These are phyloP conservation scores for Umbelopsis sp. DNA, from an alignment of 192 early-diverging fungal genomes.

Conservation along the genomic window DNA sequence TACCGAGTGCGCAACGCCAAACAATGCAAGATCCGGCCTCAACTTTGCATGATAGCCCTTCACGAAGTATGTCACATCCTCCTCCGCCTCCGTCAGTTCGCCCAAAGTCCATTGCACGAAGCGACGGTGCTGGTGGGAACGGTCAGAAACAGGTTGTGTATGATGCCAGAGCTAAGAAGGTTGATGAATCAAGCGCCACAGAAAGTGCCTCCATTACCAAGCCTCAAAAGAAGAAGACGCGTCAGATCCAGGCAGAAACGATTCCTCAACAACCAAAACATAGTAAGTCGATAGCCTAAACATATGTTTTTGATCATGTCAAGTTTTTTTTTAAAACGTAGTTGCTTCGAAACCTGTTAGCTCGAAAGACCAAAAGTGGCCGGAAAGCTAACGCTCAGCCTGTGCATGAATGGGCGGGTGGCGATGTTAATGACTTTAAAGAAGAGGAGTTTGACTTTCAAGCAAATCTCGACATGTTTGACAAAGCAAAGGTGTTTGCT, in stretches of 20 bases:
- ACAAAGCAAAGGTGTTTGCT: constrained; percentile 63
- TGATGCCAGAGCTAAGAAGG: constrained; percentile 11
- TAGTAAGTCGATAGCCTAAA: background rate
- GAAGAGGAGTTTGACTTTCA: constrained; percentile 72
- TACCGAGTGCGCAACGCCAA: no score
- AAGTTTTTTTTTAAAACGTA: no score
- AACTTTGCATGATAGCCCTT: background rate
- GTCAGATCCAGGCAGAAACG: background rate
- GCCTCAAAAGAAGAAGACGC: background rate
- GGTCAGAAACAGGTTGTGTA: background rate
- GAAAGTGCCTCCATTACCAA: background rate
- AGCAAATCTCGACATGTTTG: constrained; percentile 63
- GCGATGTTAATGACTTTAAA: constrained; percentile 60
- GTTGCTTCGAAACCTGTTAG: no score
- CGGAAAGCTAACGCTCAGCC: background rate
- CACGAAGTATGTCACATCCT: background rate
- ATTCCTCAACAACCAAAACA: background rate
- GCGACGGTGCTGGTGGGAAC: background rate
- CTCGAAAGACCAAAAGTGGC: background rate
- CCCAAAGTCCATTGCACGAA: background rate
- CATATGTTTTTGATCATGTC: no score
- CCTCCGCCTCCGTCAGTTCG: background rate
- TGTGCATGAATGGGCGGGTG: constrained; percentile 58
- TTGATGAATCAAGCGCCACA: constrained; percentile 11
- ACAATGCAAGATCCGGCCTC: no score